Conservation (phyloP, 331 rosid genomes). For the Prunus yedoensis region DNA sequence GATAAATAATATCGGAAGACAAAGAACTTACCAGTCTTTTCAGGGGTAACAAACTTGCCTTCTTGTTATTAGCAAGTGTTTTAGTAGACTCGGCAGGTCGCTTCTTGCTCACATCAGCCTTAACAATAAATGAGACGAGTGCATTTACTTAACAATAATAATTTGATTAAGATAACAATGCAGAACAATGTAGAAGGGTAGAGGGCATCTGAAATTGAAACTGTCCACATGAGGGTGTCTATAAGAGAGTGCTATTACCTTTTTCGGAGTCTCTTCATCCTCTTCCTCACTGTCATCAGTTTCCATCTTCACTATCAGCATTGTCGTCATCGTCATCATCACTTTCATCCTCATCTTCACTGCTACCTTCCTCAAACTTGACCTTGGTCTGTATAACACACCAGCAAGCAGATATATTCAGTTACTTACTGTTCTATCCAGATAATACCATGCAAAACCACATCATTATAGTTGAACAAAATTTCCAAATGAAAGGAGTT, state of each 20-base stretch:
- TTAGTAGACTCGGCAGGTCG: slow-evolving; percentile 39
- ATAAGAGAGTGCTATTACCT: slow-evolving; percentile 31
- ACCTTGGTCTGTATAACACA: slow-evolving; percentile 29
- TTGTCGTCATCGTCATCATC: slow-evolving; percentile 14
- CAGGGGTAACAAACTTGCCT: slow-evolving; percentile 56
- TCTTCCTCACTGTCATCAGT: slow-evolving; percentile 36
- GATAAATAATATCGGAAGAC: too few relatives aligned
- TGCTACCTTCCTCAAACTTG: slow-evolving; percentile 27
- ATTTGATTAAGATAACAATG: neutral
- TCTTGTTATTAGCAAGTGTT: slow-evolving; percentile 45
- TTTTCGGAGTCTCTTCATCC: slow-evolving; percentile 45
- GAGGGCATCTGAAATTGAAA: neutral
- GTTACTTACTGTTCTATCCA: neutral
- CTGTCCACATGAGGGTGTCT: neutral
- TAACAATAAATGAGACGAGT: neutral
- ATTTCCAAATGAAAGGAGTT: slow-evolving; percentile 1
- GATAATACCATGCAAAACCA: neutral
- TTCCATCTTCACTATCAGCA: slow-evolving; percentile 20
- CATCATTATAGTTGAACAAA: neutral
- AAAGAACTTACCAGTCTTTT: slow-evolving; percentile 49
- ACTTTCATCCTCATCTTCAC: slow-evolving; percentile 21
- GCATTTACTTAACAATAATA: slow-evolving; percentile 1
- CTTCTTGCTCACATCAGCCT: slow-evolving; percentile 48
- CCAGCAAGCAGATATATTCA: neutral
- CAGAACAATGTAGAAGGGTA: neutral